Evolutionary conservation across 768 basidiomycete genomes (phyloP), one percentile per base, ranked within the genome.

Genomic region (Chalciporus pseudorubinellus): DNA sequence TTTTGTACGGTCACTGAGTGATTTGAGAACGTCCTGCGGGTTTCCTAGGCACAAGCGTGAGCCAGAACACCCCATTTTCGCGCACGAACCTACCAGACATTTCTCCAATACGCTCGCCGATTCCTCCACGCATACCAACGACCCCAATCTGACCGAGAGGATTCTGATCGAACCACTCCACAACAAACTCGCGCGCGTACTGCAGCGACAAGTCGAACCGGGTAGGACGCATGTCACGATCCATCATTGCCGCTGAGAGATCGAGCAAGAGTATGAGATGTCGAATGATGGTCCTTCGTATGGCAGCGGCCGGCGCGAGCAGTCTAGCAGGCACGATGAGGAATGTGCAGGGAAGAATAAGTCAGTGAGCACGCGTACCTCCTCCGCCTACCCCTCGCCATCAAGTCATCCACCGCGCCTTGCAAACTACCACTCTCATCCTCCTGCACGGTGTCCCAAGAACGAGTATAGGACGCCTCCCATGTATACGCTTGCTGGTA

Each of bases 151-250:
- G 97, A 19, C 95, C 95, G 12, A 99, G 77, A 1, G 97, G 97
- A 63, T 99, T 99, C 73, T 98, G 97, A 71, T 99, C 97, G 69
- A 98, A 99, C 95, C 95, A 99, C 67, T 99, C 97, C 7, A 80
- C 75, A 24, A 98, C 79, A 59, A 98, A 99, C 60, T 92, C 91
- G 51, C 93, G 81, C 13, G 93, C 82, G 65, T 95, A 95, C 62
- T 94, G 87, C 39, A 98, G 72, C 61, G 85, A 87, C 28, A 99
- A 70, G 64, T 97, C 95, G 59, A 95, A 95, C 50, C 97, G 82
- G 19, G 91, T 93, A 11, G 95, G 93, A 6, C 95, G 82, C 85
- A 95, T 91, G 71, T 99, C 97, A 24, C 94, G 83, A 70, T 98
- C 97, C 71, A 83, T 80, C 93, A 98, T 98, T 1, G 93, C 83